Percentiles rank a stretch among this genome's conserved stretches.
Conservation (phyloP, 441 rosid species). For the Bruguiera hainesii region DNA sequence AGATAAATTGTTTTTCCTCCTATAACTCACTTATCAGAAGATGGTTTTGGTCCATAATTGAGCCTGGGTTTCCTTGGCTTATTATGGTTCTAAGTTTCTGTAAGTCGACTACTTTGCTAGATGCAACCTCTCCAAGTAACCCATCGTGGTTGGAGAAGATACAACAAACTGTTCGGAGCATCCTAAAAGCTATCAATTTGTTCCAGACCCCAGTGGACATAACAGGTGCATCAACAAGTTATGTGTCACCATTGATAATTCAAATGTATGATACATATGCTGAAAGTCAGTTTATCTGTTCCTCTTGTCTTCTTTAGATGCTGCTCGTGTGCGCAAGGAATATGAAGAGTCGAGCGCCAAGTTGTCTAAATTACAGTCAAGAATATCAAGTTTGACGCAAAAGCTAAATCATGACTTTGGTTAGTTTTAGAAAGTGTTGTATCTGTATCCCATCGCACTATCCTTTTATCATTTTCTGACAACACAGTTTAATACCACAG, state of each 20-base stretch:
- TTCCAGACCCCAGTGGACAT: slow-evolving; percentile 74
- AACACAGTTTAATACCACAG: slow-evolving; percentile 40
- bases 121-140: slow-evolving; percentile 40
- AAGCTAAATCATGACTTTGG: slow-evolving; percentile 92
- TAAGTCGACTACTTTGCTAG: slow-evolving; percentile 29
- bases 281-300: slow-evolving; percentile 15
- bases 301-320: slow-evolving; percentile 50
- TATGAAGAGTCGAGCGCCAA: slow-evolving; percentile 78
- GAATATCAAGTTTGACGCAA: slow-evolving; percentile 72
- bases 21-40: neutral
- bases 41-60: neutral
- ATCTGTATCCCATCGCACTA: slow-evolving; percentile 7
- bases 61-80: slow-evolving; percentile 15
- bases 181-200: slow-evolving; percentile 72
- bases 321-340: slow-evolving; percentile 77
- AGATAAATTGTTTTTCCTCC: neutral
- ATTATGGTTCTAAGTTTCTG: slow-evolving; percentile 6
- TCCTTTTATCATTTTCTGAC: slow-evolving; percentile 22
- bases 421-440: slow-evolving; percentile 38
- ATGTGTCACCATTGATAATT: neutral
- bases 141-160: slow-evolving; percentile 94
- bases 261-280: slow-evolving; percentile 1
- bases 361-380: slow-evolving; percentile 80
- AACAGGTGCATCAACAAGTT: slow-evolving; percentile 45
- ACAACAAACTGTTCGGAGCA: slow-evolving; percentile 55